These are phyloP conservation scores for Talaromyces sp. DNA, from an alignment of 2,329 filamentous ascomycete species.

Conservation along the genomic window DNA sequence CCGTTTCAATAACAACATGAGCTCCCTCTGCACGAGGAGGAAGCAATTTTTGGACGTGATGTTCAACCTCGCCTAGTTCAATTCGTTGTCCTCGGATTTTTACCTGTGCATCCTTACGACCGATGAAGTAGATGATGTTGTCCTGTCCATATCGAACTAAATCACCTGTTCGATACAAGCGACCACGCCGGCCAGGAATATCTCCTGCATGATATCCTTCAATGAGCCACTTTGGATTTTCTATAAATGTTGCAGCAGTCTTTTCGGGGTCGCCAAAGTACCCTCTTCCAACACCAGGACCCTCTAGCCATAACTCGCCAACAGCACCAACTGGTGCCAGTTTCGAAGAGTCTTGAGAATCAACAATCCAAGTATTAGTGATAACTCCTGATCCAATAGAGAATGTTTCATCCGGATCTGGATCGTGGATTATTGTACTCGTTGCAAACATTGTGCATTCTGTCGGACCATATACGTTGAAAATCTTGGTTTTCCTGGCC, in stretches of 20 bases:
- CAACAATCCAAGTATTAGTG: slow-evolving; percentile 4
- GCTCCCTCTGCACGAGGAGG: neutral
- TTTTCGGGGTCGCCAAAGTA: slow-evolving; percentile 39
- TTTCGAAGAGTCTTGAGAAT: slow-evolving; percentile 63
- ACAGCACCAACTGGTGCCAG: slow-evolving; percentile 39
- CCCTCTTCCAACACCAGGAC: slow-evolving; percentile 33
- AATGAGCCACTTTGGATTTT: slow-evolving; percentile 24
- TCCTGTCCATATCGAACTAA: slow-evolving; percentile 25
- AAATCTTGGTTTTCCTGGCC: slow-evolving; percentile 45
- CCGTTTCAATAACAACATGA: neutral
- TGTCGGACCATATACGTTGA: slow-evolving; percentile 33
- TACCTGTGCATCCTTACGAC: slow-evolving; percentile 33
- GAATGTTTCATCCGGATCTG: neutral
- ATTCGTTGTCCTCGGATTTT: slow-evolving; percentile 39
- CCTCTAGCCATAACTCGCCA: slow-evolving; percentile 38
- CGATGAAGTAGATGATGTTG: slow-evolving; percentile 24
- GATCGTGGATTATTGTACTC: neutral
- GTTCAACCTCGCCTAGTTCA: slow-evolving; percentile 38
- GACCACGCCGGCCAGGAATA: slow-evolving; percentile 25
- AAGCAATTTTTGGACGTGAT: slow-evolving; percentile 18
- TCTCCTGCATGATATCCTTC: slow-evolving; percentile 24
- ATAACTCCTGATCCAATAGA: slow-evolving; percentile 1
- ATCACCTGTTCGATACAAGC: slow-evolving; percentile 32
- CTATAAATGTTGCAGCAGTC: slow-evolving; percentile 31
- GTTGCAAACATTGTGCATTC: slow-evolving; percentile 2